phyloP scores from a whole-genome alignment of 352 stramenopile species.

The Saprolegnia diclina region DNA sequence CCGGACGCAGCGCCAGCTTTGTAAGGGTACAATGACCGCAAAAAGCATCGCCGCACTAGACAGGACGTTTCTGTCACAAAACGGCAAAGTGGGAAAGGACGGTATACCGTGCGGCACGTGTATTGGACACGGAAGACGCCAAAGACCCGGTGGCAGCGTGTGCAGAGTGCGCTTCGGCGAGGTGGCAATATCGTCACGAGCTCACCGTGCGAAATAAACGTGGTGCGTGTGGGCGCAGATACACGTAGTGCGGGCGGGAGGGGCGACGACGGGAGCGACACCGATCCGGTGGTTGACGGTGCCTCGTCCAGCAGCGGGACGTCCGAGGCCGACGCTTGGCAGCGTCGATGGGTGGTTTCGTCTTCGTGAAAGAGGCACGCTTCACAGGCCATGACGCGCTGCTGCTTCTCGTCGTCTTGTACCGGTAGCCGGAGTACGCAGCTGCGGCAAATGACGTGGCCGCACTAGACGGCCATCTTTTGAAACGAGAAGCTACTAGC shows the following conservation, averaged over 20 bases:
- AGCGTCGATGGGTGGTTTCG: background rate
- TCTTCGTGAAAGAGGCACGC: background rate
- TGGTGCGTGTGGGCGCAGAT: background rate
- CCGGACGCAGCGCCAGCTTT: constrained; percentile 79
- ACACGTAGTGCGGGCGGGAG: background rate
- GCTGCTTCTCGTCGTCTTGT: background rate
- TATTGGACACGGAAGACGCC: background rate
- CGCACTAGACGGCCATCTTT: background rate
- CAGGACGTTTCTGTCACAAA: background rate
- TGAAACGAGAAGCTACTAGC: too few species aligned
- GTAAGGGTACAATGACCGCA: constrained; percentile 84
- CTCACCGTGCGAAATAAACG: background rate
- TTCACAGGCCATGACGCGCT: background rate
- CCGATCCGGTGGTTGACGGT: background rate
- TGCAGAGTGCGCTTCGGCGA: background rate
- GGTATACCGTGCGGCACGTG: background rate
- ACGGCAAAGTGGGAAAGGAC: background rate
- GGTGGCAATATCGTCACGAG: background rate
- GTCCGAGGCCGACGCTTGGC: too few species aligned
- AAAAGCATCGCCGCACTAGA: constrained; percentile 34
- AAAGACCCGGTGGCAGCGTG: background rate
- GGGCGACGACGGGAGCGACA: background rate
- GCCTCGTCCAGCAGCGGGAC: background rate
- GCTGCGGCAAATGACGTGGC: constrained; percentile 10
- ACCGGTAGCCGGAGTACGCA: constrained; percentile 1